Evolutionary conservation across 257 asterid species (phyloP), one percentile per base, ranked within the genome.

Genomic region (Jacaranda mimosifolia): DNA sequence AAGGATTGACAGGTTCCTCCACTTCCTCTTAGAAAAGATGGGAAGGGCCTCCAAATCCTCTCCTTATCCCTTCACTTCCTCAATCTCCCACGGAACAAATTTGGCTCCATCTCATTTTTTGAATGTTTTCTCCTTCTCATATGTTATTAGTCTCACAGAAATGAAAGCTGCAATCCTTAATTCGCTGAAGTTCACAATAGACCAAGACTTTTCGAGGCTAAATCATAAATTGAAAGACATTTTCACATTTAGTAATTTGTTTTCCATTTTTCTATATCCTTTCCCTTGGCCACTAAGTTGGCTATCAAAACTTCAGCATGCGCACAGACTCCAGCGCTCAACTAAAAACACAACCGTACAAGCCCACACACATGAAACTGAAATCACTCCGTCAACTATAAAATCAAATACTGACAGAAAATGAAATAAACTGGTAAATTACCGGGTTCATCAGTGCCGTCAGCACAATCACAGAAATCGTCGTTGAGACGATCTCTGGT

Each of bases 381-480:
- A 18, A 56, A 70, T 10, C 42, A 17, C 15, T 58, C 70, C 59
- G 63, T 46, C 11, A 8, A 75, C 10, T 19, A 9, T 40, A 35
- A 38, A 66, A 43, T 11, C 21, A 68, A 65, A 38, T 42, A 38
- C 35, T 3, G 55, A 43, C 64, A 55, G 1, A 14, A 40, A 9
- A 40, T 9, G 8, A 3, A 6, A 0, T 9, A 48, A 49, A 39
- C 9, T 18, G 43, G 53, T 7, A 40, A n/a, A 32, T 49, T 79
- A 95, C 98, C 98, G 2, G 98, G 99, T 70, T 95, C 98, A 81
- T 93, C 99, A 9, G 97, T 86, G 76, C 98, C 99, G 69, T 91
- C 99, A 5, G 82, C 76, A 78, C 99, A 95, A 78, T 95, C 99
- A 38, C 98, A 95, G 77, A 89, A 95, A 80, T 91, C 73, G 71